Conservation (phyloP, 2,329 filamentous ascomycete genomes). For the Sporothrix sp. region DNA sequence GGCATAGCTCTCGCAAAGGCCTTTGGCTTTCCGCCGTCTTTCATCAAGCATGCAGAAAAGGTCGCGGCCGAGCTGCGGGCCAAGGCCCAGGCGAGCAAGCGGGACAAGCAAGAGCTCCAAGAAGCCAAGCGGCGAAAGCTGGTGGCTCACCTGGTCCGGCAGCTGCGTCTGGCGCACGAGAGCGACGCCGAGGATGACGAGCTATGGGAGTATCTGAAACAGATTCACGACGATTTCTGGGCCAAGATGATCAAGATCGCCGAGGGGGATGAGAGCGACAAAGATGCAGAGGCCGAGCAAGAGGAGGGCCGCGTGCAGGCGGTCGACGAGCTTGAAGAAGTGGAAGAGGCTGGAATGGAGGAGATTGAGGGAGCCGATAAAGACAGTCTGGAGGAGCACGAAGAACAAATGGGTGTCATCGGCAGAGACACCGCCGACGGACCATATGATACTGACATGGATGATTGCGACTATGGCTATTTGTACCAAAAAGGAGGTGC, state of each 20-base stretch:
- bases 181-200: conserved; percentile 55
- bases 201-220: conserved; percentile 53
- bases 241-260: conserved; percentile 52
- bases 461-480: neutral
- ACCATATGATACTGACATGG: neutral
- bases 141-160: conserved; percentile 61
- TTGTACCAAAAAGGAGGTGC: neutral
- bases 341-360: neutral
- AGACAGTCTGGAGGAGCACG: neutral
- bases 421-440: neutral
- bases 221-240: conserved; percentile 67
- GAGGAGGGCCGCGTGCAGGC: neutral
- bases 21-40: conserved; percentile 57
- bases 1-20: conserved; percentile 73
- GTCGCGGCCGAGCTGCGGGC: conserved; percentile 54
- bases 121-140: conserved; percentile 54
- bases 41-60: conserved; percentile 58
- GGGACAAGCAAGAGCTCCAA: conserved; percentile 23
- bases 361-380: neutral
- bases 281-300: neutral
- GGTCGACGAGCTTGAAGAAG: neutral
- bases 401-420: no score
- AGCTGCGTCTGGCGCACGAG: conserved; percentile 36
- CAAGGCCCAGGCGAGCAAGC: conserved; percentile 39
- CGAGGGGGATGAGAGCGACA: neutral